Percentiles rank a stretch among this genome's conserved stretches.
Evolutionary conservation across 352 stramenopile genomes (phyloP).

Genomic region (Phytopythium delawarense): DNA sequence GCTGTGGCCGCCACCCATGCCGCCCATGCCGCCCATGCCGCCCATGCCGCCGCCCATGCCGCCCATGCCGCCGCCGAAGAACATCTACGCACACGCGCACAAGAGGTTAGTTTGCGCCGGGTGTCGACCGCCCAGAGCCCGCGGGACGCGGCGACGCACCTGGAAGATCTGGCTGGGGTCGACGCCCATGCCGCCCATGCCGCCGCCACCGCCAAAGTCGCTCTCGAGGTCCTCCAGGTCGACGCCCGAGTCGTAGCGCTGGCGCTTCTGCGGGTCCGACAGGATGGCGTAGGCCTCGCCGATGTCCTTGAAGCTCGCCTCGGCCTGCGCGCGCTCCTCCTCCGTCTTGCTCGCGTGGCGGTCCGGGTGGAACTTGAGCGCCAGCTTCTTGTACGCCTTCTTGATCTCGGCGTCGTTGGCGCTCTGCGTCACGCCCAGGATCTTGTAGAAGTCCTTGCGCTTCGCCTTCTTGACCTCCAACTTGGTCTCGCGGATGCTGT

Average conservation of each 20-base stretch:
- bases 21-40: constrained; percentile 41
- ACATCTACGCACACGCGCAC: constrained; percentile 50
- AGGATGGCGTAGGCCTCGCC: constrained; percentile 95
- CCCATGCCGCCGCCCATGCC: constrained; percentile 55
- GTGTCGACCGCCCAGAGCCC: not conserved
- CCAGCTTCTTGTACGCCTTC: constrained; percentile 95
- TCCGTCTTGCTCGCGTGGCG: constrained; percentile 88
- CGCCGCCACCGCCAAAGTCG: constrained; percentile 65
- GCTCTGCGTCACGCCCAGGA: constrained; percentile 72
- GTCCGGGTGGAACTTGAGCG: constrained; percentile 96
- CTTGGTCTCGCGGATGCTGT: constrained; percentile 85
- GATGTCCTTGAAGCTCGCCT: constrained; percentile 95
- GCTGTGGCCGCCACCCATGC: constrained; percentile 27
- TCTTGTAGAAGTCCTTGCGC: constrained; percentile 96
- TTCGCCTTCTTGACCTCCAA: constrained; percentile 93
- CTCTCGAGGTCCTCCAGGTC: constrained; percentile 93
- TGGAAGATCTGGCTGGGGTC: constrained; percentile 85
- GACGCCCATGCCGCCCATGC: constrained; percentile 81
- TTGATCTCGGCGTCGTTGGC: constrained; percentile 95
- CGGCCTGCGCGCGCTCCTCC: constrained; percentile 89
- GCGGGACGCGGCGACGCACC: constrained; percentile 20
- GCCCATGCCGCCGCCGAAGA: constrained; percentile 58
- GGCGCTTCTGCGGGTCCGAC: constrained; percentile 90
- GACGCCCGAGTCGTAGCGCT: constrained; percentile 94
- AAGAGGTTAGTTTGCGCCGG: not conserved